Evolutionary conservation across 2,329 filamentous ascomycete genomes (phyloP).

Genomic region (Xylaria sp.): DNA sequence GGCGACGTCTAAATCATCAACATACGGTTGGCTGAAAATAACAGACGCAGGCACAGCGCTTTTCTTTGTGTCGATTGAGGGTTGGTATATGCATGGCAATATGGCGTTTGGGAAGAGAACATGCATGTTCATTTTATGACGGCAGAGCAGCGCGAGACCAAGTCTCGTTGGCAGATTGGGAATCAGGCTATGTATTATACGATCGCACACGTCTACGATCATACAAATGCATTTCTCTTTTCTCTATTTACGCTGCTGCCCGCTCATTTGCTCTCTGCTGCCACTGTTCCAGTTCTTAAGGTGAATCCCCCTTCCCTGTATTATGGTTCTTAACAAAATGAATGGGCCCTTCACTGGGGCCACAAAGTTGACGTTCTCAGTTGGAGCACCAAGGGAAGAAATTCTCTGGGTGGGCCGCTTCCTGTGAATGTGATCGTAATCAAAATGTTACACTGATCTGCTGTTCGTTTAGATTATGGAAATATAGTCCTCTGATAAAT

Average conservation of each 20-base stretch:
- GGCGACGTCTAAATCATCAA: background rate
- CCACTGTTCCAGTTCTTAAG: constrained; percentile 5
- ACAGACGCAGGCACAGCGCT: background rate
- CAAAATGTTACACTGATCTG: background rate
- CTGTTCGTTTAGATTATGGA: background rate
- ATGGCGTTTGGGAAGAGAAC: background rate
- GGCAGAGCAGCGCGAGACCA: constrained; percentile 1
- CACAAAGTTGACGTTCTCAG: constrained; percentile 16
- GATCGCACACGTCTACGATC: constrained; percentile 21
- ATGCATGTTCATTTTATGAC: constrained; percentile 3
- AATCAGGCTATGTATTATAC: constrained; percentile 25
- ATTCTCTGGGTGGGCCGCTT: background rate
- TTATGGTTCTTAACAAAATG: background rate
- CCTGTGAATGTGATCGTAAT: background rate
- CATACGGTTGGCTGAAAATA: background rate
- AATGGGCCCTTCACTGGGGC: background rate
- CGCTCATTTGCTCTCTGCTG: constrained; percentile 11
- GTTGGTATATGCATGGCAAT: background rate
- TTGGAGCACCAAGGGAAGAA: background rate
- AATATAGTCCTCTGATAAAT: background rate
- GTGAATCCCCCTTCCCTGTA: constrained; percentile 13
- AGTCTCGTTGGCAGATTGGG: constrained; percentile 2
- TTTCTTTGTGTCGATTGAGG: background rate
- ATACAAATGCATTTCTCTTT: constrained; percentile 20
- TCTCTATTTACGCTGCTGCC: constrained; percentile 22